These are phyloP conservation scores for thale cress (Arabidopsis thaliana) DNA, from an alignment of 345 rosid species.

Conservation along the genomic window TAIR10.1 NC_003076.8:22603001-22603500, in stretches of 20 bases:
- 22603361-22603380: slow-evolving; percentile 21
- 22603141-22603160: background rate
- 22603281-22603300: slow-evolving; percentile 1
- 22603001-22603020: slow-evolving; percentile 16
- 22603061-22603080: background rate
- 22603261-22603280: slow-evolving; percentile 58
- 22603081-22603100: slow-evolving; percentile 23
- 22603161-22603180: background rate
- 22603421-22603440: background rate
- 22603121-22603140: background rate
- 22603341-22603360: slow-evolving; percentile 42
- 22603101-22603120: background rate
- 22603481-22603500: slow-evolving; percentile 32
- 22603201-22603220: slow-evolving; percentile 45
- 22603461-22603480: slow-evolving; percentile 40
- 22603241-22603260: slow-evolving; percentile 46
- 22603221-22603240: slow-evolving; percentile 47
- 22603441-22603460: slow-evolving; percentile 23
- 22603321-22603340: slow-evolving; percentile 42
- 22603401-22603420: slow-evolving; percentile 26
- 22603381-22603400: slow-evolving; percentile 26
- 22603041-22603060: background rate
- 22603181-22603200: slow-evolving; percentile 58
- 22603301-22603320: slow-evolving; percentile 39
- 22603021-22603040: slow-evolving; percentile 29